phyloP scores from a whole-genome alignment of 1,284 basidiomycete genomes.

The Mrakiaceae sp. region DNA sequence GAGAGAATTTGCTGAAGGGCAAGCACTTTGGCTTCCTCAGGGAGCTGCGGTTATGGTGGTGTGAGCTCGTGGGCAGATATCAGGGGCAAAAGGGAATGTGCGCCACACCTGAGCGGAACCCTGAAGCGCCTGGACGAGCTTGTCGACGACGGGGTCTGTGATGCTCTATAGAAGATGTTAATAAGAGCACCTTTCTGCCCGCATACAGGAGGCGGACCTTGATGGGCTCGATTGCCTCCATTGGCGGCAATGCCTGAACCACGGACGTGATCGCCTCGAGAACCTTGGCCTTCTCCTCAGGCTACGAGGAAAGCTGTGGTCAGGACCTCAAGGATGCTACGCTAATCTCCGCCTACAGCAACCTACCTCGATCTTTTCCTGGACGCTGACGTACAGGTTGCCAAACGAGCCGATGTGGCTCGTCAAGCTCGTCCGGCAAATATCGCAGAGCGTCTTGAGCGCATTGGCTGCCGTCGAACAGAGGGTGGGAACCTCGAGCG shows the following conservation, averaged over 20 bases:
- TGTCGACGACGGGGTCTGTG: slow-evolving; percentile 59
- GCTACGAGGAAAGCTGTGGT: slow-evolving; percentile 36
- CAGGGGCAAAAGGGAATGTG: neutral
- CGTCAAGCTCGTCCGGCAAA: slow-evolving; percentile 65
- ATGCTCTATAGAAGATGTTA: slow-evolving; percentile 46
- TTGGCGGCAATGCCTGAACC: slow-evolving; percentile 68
- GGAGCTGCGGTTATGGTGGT: slow-evolving; percentile 39
- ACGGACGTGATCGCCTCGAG: slow-evolving; percentile 81
- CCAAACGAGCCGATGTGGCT: slow-evolving; percentile 73
- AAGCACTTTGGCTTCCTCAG: slow-evolving; percentile 51
- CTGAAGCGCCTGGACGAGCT: slow-evolving; percentile 50
- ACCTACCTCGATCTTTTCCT: slow-evolving; percentile 55
- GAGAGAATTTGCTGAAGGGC: slow-evolving; percentile 61
- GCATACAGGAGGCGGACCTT: slow-evolving; percentile 40
- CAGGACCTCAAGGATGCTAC: too few species aligned
- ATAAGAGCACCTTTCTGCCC: neutral
- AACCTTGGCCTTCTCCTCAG: slow-evolving; percentile 77
- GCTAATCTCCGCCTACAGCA: neutral
- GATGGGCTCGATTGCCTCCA: slow-evolving; percentile 63
- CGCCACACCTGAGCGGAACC: slow-evolving; percentile 40
- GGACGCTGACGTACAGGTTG: slow-evolving; percentile 60
- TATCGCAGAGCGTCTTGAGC: slow-evolving; percentile 71
- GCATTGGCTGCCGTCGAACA: slow-evolving; percentile 65
- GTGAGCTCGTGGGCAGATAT: too few species aligned
- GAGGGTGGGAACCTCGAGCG: slow-evolving; percentile 50